Conservation (phyloP, 1,139 yeast genomes). For the Starmera stellimalicola region DNA sequence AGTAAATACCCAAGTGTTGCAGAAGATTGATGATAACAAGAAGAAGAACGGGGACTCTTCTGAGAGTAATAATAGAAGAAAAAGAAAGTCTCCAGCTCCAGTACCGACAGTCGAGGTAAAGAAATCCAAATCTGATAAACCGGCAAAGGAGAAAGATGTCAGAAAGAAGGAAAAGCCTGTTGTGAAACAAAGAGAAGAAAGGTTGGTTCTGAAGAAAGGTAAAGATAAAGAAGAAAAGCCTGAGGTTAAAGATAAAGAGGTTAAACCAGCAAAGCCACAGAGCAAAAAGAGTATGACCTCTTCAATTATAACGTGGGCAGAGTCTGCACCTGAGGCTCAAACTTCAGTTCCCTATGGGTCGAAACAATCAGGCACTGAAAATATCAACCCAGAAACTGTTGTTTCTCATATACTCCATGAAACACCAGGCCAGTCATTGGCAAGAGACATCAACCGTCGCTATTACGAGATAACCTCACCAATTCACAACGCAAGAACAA, state of each 20-base stretch:
- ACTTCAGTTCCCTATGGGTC: background rate
- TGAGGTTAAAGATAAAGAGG: background rate
- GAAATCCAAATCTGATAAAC: slow-evolving; percentile 5
- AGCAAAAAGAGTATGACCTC: background rate
- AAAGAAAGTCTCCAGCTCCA: background rate
- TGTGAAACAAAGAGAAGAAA: background rate
- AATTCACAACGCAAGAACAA: slow-evolving; percentile 9
- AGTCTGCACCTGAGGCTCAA: background rate
- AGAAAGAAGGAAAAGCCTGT: background rate
- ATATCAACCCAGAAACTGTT: slow-evolving; percentile 4
- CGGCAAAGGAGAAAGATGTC: background rate
- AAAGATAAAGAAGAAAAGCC: background rate
- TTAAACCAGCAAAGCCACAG: slow-evolving; percentile 1
- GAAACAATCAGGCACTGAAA: background rate
- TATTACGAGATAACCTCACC: slow-evolving; percentile 11
- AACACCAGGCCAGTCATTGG: slow-evolving; percentile 3
- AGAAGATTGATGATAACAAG: background rate
- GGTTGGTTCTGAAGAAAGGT: background rate
- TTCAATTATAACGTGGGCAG: background rate
- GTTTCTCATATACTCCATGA: slow-evolving; percentile 9
- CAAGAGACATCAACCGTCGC: slow-evolving; percentile 7
- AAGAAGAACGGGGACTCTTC: background rate
- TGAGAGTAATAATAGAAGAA: background rate
- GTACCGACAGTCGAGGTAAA: slow-evolving; percentile 2
- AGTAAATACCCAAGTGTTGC: background rate